Conservation (phyloP, 2,329 filamentous ascomycete genomes). For the Aspergillus piperis region DNA sequence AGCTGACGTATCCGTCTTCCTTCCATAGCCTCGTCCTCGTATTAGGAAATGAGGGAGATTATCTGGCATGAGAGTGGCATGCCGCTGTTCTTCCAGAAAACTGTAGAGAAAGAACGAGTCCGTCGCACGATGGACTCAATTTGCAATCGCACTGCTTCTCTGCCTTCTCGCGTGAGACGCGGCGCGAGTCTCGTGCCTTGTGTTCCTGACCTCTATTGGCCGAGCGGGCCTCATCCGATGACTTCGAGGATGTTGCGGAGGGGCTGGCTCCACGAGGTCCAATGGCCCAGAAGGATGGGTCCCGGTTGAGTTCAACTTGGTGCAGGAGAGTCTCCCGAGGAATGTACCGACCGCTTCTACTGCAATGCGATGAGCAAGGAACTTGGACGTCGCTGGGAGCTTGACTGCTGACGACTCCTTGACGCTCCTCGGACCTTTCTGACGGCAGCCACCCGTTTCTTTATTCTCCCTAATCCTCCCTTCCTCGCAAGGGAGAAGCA, state of each 20-base stretch:
- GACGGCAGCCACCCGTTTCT: not conserved
- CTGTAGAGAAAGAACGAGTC: not conserved
- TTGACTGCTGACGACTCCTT: not conserved
- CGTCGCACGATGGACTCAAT: not conserved
- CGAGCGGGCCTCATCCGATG: constrained; percentile 7
- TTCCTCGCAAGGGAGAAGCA: not conserved
- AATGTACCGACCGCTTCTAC: not conserved
- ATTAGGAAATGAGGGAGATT: not conserved
- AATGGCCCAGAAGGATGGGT: not conserved
- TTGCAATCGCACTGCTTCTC: not conserved
- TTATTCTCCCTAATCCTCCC: not conserved
- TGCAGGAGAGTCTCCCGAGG: not conserved
- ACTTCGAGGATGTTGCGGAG: constrained; percentile 5
- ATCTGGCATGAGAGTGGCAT: not conserved
- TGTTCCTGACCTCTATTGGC: constrained; percentile 7
- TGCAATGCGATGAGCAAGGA: not conserved
- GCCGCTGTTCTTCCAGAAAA: not conserved
- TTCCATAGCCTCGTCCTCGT: not conserved
- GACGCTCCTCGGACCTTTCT: not conserved
- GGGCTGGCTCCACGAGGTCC: not conserved
- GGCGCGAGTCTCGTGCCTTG: constrained; percentile 5
- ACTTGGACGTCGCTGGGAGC: not conserved
- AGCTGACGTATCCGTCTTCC: not conserved
- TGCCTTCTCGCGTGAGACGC: not conserved
- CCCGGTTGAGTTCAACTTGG: not conserved